Conservation (phyloP, 2,329 filamentous ascomycete species). For the Phialocephala subalpina region DNA sequence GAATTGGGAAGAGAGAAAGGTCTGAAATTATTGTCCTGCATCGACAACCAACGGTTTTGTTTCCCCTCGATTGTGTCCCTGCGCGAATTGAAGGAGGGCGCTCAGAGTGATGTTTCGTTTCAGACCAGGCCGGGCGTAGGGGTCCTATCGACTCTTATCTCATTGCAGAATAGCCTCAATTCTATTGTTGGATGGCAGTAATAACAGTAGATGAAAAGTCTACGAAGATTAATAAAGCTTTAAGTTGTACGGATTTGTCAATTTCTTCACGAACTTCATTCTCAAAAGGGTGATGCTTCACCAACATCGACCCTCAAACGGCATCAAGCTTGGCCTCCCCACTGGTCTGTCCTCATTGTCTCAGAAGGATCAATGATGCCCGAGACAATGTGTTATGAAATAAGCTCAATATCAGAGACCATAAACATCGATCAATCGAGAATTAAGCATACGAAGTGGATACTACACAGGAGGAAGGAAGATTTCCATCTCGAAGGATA, state of each 20-base stretch:
- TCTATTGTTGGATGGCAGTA: not conserved
- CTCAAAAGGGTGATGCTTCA: not conserved
- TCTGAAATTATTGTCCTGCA: slow-evolving; percentile 10
- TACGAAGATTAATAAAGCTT: not conserved
- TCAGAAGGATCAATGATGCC: slow-evolving; percentile 6
- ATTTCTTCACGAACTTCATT: not conserved
- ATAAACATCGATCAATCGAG: not conserved
- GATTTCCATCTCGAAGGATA: not conserved
- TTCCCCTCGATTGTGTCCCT: not conserved
- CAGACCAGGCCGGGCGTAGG: slow-evolving; percentile 7
- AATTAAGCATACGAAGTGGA: not conserved
- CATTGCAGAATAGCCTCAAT: slow-evolving; percentile 8
- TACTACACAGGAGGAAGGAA: not conserved
- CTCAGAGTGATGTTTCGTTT: slow-evolving; percentile 18
- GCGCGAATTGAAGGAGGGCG: slow-evolving; percentile 16
- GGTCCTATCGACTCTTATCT: not conserved
- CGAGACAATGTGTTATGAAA: slow-evolving; percentile 4
- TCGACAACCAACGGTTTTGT: slow-evolving; percentile 25
- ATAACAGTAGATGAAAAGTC: slow-evolving; percentile 7
- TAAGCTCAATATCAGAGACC: not conserved
- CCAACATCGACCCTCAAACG: not conserved
- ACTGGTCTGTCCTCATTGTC: not conserved
- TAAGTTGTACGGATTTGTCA: not conserved
- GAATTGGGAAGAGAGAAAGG: not conserved
- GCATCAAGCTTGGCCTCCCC: not conserved